A percentile compares a stretch with the other conserved stretches of the same genome.
phyloP scores from a whole-genome alignment of 2,329 filamentous ascomycete genomes.

The Epichloe uncinata region DNA sequence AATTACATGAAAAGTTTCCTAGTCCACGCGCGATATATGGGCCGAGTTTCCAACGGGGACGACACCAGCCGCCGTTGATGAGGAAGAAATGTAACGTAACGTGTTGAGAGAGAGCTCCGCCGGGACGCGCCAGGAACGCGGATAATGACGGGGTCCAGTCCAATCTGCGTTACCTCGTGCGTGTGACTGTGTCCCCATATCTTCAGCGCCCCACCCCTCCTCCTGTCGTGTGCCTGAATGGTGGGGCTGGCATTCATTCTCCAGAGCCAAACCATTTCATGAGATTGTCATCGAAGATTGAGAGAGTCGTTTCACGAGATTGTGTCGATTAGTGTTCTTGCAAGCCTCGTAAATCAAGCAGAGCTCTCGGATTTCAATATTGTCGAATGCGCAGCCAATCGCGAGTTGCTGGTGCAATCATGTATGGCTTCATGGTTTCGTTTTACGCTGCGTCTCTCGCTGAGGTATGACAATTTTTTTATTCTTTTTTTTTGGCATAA shows the following conservation, averaged over 20 bases:
- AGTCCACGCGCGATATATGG: background rate
- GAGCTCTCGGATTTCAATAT: background rate
- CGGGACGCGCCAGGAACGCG: slow-evolving; percentile 3
- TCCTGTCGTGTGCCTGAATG: background rate
- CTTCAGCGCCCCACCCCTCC: background rate
- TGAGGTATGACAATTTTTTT: background rate
- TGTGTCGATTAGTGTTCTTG: background rate
- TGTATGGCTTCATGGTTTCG: background rate
- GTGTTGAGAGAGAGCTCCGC: background rate
- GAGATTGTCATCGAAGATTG: background rate
- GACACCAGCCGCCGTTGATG: background rate
- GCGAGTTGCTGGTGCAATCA: background rate
- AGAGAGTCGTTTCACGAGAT: background rate
- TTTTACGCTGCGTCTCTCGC: background rate
- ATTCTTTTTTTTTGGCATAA: background rate
- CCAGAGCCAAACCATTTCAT: no score
- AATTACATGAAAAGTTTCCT: background rate
- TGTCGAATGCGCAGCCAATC: background rate
- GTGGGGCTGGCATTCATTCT: background rate
- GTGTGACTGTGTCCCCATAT: background rate
- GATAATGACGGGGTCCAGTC: background rate
- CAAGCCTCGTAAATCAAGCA: background rate
- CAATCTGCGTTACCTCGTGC: background rate
- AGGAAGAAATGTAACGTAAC: background rate
- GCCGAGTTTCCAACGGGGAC: background rate